Percentiles rank a stretch among this genome's conserved stretches.
Conservation (phyloP, 306 rosid species). For the Arachis hypogaea region DNA sequence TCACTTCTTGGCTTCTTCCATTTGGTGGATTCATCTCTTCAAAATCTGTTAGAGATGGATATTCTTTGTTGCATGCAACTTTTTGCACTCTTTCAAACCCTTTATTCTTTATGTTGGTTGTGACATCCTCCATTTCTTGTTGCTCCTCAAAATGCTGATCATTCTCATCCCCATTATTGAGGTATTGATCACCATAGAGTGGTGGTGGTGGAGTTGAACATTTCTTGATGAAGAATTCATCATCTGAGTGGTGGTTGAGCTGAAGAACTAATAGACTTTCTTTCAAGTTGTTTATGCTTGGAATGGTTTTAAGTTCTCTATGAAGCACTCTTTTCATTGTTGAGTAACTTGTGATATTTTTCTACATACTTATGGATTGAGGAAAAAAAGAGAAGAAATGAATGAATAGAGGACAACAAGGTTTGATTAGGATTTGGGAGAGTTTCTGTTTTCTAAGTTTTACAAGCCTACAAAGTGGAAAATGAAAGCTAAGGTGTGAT, state of each 20-base stretch:
- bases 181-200: conserved; percentile 41
- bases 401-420: conserved; percentile 42
- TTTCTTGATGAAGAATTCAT: conserved; percentile 44
- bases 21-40: conserved; percentile 83
- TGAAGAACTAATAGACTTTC: conserved; percentile 54
- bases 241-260: conserved; percentile 40
- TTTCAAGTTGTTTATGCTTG: conserved; percentile 53
- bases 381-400: conserved; percentile 39
- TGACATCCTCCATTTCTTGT: conserved; percentile 40
- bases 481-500: conserved; percentile 45
- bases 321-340: background rate
- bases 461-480: conserved; percentile 40
- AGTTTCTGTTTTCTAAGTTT: conserved; percentile 33
- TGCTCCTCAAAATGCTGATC: conserved; percentile 45
- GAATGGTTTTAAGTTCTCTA: background rate
- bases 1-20: conserved; percentile 58
- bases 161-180: conserved; percentile 43
- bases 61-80: conserved; percentile 22
- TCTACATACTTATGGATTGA: conserved; percentile 35
- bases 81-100: conserved; percentile 11
- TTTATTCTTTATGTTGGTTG: conserved; percentile 36
- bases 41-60: conserved; percentile 53
- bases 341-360: background rate
- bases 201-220: conserved; percentile 49
- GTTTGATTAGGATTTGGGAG: conserved; percentile 27